Evolutionary conservation across 2,329 filamentous ascomycete species (phyloP).

Genomic region (Trichophyton rubrum): DNA sequence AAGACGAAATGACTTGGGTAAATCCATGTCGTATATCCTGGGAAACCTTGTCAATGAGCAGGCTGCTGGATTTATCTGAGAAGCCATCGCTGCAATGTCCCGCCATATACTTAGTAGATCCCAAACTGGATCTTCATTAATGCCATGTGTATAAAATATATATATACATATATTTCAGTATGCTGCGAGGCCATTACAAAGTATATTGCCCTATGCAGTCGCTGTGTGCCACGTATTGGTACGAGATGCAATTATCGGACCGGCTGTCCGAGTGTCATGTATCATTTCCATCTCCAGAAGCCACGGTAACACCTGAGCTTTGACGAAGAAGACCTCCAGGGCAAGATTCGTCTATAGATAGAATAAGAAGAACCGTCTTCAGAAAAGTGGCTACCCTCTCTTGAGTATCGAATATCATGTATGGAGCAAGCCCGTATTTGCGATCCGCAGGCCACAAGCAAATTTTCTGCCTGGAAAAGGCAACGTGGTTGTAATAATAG

Average conservation of each 20-base stretch:
- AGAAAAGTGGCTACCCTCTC: neutral
- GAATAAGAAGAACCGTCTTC: neutral
- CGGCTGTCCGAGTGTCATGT: neutral
- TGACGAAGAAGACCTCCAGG: neutral
- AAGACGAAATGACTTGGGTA: neutral
- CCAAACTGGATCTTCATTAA: neutral
- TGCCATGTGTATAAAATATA: too few relatives aligned
- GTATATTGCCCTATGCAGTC: neutral
- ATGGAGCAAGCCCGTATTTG: neutral
- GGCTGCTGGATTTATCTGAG: neutral
- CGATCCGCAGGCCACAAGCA: neutral
- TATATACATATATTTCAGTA: neutral
- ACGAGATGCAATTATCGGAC: neutral
- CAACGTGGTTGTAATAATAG: constrained; percentile 1
- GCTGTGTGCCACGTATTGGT: neutral
- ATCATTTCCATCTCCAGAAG: neutral
- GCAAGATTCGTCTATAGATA: neutral
- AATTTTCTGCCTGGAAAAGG: neutral
- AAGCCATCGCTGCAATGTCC: neutral
- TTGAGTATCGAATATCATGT: neutral
- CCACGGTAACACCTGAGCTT: neutral
- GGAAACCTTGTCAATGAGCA: neutral
- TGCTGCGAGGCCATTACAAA: neutral
- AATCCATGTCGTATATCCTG: neutral
- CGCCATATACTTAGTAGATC: neutral